phyloP scores from a whole-genome alignment of 345 rosid genomes.

The Citrus australasica region DNA sequence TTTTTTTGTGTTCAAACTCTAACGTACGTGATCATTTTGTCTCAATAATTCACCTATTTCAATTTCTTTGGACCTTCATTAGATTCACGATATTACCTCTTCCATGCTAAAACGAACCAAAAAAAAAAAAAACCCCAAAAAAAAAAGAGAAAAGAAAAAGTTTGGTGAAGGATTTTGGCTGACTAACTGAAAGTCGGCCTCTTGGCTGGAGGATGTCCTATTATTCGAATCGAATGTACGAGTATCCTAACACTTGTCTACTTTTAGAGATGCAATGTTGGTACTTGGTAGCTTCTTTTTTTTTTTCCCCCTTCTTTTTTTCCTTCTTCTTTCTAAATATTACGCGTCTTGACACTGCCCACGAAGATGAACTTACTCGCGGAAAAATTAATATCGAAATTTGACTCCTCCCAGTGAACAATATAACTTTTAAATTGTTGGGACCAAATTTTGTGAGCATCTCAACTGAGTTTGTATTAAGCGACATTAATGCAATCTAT shows the following conservation, averaged over 20 bases:
- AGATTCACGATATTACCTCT: too few species aligned
- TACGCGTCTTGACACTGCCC: not conserved
- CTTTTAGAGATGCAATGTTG: not conserved
- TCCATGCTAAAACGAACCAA: not conserved
- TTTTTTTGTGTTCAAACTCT: too few species aligned
- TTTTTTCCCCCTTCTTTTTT: too few species aligned
- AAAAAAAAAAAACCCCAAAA: not conserved
- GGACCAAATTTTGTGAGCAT: too few species aligned
- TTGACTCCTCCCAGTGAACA: not conserved
- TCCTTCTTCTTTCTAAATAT: too few species aligned
- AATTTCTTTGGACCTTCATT: too few species aligned
- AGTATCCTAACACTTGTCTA: conserved; percentile 1
- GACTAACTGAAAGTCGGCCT: not conserved
- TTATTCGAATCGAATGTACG: not conserved
- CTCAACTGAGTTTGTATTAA: too few species aligned
- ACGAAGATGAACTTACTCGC: not conserved
- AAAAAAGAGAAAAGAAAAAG: too few species aligned
- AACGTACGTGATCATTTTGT: too few species aligned
- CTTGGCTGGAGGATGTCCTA: not conserved
- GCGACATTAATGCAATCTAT: too few species aligned
- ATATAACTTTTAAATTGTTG: too few species aligned
- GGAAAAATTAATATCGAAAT: not conserved
- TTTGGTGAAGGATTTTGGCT: not conserved
- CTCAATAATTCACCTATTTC: too few species aligned
- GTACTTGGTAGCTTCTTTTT: not conserved